Evolutionary conservation across 2,329 filamentous ascomycete genomes (phyloP), one percentile per base, ranked within the genome.

Genomic region (Penicillium sp.): DNA sequence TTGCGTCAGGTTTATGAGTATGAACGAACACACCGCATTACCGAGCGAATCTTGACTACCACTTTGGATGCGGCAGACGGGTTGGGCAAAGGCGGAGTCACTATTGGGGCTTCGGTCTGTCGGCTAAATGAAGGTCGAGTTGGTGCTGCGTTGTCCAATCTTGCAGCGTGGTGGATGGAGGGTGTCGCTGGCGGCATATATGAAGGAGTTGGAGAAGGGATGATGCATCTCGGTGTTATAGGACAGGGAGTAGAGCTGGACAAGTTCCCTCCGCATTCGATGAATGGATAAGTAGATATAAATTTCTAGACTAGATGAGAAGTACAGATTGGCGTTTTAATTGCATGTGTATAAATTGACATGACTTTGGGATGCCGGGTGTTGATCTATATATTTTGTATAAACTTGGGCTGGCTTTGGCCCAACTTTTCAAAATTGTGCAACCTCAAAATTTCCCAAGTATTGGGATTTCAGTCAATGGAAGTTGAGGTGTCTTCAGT

Each of bases 1-100:
- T 60, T 86, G 13, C 76, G 77, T 14, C 71, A 79, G 14, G 76
- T 81, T 14, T 86, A 85, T 57, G 61, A 79, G 45, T 86, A 87
- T 58, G 88, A 92, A 67, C 81, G 85, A 14, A 80, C 84, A 60
- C 83, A 90, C 71, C 83, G 82, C 57, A 77, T 92, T 55, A 85
- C 81, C 0, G 81, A 86, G 64, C 80, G 81, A 22, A 57, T 87
- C 1, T 69, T 87, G 16, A 75, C 77, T 7, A 75, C 76, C 21
- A 74, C 83, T 5, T 70, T 86, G 31, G 75, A 77, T 44, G 76
- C 81, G 2, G 81, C 82, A 3, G 81, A 85, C 57, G 71, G 70
- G 45, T 60, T 87, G 41, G 81, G 84, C 3, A 80, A 79, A 53
- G 73, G 77, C 14, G 76, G 82, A 18, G 60, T 84, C 27, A 75